Conservation (phyloP, 768 basidiomycete species). For the Gyrodon lividus region DNA sequence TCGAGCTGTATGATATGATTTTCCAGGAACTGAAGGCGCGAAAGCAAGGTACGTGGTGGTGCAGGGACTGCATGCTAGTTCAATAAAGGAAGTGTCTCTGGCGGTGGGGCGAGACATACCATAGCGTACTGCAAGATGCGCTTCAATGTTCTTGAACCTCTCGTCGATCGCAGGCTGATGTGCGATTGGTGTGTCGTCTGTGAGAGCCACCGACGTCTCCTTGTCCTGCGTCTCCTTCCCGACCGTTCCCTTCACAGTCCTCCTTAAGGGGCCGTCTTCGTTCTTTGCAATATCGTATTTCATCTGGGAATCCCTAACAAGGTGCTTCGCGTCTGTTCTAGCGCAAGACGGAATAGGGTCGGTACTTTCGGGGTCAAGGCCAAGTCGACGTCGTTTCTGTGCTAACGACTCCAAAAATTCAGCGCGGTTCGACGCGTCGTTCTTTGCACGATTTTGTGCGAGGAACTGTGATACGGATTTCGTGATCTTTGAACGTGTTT, state of each 20-base stretch:
- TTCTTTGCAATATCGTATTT: conserved; percentile 89
- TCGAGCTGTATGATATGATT: conserved; percentile 76
- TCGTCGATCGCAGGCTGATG: conserved; percentile 62
- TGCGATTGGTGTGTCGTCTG: conserved; percentile 37
- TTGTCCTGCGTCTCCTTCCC: conserved; percentile 11
- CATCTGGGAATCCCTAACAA: conserved; percentile 77
- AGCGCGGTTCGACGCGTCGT: conserved; percentile 72
- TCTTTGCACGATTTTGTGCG: conserved; percentile 66
- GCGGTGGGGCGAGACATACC: conserved; percentile 40
- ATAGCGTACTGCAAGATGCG: conserved; percentile 71
- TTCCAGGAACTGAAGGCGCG: conserved; percentile 69
- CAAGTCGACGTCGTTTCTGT: conserved; percentile 50
- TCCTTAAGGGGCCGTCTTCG: conserved; percentile 69
- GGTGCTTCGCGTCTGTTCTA: conserved; percentile 65
- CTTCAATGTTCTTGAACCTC: conserved; percentile 64
- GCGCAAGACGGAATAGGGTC: conserved; percentile 57
- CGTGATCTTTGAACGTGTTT: conserved; percentile 47
- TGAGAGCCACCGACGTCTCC: conserved; percentile 13
- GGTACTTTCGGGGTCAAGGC: conserved; percentile 34
- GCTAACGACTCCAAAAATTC: conserved; percentile 67
- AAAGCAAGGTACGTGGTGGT: conserved; percentile 60
- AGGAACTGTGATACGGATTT: conserved; percentile 72
- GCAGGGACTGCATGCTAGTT: conserved; percentile 55
- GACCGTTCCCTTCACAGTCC: conserved; percentile 45
- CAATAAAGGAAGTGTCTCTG: conserved; percentile 2